Evolutionary conservation across 2,329 filamentous ascomycete species (phyloP), one percentile per base, ranked within the genome.

Genomic region (Fusarium pseudonygamai): DNA sequence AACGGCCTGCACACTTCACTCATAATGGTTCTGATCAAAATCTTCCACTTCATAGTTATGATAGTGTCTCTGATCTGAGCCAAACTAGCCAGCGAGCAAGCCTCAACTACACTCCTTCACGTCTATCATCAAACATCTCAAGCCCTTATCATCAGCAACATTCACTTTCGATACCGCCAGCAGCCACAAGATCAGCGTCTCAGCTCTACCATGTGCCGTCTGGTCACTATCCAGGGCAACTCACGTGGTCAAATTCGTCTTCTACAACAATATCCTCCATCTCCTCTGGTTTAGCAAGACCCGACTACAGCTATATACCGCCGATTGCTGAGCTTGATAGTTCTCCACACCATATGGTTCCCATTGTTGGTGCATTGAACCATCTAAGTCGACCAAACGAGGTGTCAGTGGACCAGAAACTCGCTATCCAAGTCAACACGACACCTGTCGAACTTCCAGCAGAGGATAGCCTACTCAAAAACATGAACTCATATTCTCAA

Each of bases 221-320:
- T 13, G 42, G 24, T 12, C 20, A 49, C 58, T 42, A 52, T 45
- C 64, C 64, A 8, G 59, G 69, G 8, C 64, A 69, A 4, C 26
- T 61, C n/a, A 32, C 43, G 32, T 72, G 69, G 69, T n/a, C 55
- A 7, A 73, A 73, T 36, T 55, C 70, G 2, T 70, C 69, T 50
- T 61, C 56, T 16, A 60, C 56, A 6, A 72, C 59, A 3, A 26
- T 69, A 13, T 64, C 69, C 3, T 60, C 60, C 7, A 22, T 53
- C 14, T 58, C 64, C 3, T 46, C 60, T 10, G 30, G 34, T 6
- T 32, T 34, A 1, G 15, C 43, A 5, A 52, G 32, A 37, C 45
- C 52, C 22, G 34, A 49, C 6, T 22, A 39, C 4, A 15, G 9
- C 6, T 43, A 30, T 39, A 20, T 39, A 24, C 69, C 50, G 5